A percentile compares a stretch with the other conserved stretches of the same genome.
Evolutionary conservation across 169 alveolate species (phyloP).

Genomic region (Perkinsus olseni): DNA sequence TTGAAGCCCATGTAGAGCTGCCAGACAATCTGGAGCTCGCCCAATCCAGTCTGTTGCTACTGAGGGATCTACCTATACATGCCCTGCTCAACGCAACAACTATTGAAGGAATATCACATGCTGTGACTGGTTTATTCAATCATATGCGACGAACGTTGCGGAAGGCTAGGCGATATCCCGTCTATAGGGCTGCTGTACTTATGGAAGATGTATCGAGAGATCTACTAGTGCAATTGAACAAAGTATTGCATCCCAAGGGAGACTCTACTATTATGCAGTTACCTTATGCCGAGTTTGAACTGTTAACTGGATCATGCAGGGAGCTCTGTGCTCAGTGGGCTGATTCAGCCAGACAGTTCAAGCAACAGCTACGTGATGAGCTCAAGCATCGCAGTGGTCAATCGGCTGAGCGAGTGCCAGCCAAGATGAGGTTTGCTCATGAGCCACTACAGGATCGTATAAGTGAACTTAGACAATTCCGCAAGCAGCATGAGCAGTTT

Average conservation of each 20-base stretch:
- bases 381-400: conserved; percentile 64
- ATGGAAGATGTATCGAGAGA: background rate
- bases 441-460: conserved; percentile 67
- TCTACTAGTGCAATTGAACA: conserved; percentile 8
- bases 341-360: conserved; percentile 74
- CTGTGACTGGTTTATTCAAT: conserved; percentile 11
- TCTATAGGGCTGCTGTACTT: conserved; percentile 1
- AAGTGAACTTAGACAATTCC: conserved; percentile 73
- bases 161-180: background rate
- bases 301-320: conserved; percentile 59
- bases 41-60: conserved; percentile 17
- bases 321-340: conserved; percentile 84
- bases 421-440: conserved; percentile 73
- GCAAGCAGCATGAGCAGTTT: conserved; percentile 84
- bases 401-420: conserved; percentile 58
- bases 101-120: conserved; percentile 1
- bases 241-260: background rate
- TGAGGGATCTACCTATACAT: conserved; percentile 54
- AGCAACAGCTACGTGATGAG: conserved; percentile 67
- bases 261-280: conserved; percentile 45
- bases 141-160: background rate
- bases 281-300: conserved; percentile 70
- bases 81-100: background rate
- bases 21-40: background rate
- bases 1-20: conserved; percentile 84